Percentiles rank a stretch among this genome's conserved stretches.
Evolutionary conservation across 257 asterid species (phyloP).

Genomic region (Nicotiana noctiflora): DNA sequence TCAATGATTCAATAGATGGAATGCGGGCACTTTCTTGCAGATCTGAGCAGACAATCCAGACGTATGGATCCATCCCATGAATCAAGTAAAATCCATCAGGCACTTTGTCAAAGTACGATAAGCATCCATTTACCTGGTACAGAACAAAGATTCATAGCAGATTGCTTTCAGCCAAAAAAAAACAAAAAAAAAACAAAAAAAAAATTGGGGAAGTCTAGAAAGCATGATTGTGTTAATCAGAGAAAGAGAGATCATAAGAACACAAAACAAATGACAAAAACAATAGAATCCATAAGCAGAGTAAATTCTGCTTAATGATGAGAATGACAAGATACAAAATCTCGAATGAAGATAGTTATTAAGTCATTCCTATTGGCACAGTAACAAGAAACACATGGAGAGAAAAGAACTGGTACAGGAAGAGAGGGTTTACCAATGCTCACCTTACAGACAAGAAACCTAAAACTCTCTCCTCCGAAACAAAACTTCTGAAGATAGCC

Average conservation of each 20-base stretch:
- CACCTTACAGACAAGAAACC: background rate
- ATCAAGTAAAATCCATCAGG: constrained; percentile 83
- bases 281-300: background rate
- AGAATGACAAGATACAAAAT: background rate
- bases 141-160: constrained; percentile 8
- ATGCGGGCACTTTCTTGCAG: constrained; percentile 80
- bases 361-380: background rate
- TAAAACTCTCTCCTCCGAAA: background rate
- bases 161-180: background rate
- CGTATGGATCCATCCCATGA: constrained; percentile 94
- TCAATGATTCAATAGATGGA: constrained; percentile 81
- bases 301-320: background rate
- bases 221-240: background rate
- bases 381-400: background rate
- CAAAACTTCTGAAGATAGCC: background rate
- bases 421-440: background rate
- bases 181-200: background rate
- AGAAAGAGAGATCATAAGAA: constrained; percentile 1
- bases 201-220: background rate
- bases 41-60: constrained; percentile 86
- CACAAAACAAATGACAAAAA: background rate
- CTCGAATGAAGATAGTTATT: background rate
- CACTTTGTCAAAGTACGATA: constrained; percentile 73
- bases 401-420: background rate
- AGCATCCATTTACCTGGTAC: constrained; percentile 81